Evolutionary conservation across 768 basidiomycete species (phyloP), one percentile per base, ranked within the genome.

Genomic region (Trametes punicea): DNA sequence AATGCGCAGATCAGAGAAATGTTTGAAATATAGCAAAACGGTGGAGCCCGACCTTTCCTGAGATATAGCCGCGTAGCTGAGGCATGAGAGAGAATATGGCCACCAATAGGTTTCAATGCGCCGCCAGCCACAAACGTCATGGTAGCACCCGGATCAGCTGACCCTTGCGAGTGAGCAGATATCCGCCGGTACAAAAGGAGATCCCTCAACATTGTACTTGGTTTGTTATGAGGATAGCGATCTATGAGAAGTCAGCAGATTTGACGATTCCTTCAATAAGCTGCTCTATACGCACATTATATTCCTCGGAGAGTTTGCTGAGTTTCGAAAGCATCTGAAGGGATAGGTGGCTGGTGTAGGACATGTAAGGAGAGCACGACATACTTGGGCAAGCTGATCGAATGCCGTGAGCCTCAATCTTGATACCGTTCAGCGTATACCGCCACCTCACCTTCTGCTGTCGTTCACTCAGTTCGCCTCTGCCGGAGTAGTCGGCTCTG

Each of bases 51-150:
- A 84, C 91, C 91, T 81, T 93, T 93, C n/a, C 91, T 82, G 60
- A 93, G 77, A 69, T 89, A 92, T 65, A 93, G 80, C 51, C 91
- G 80, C 8, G 90, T 92, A 4, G 92, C 85, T n/a, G 91, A 93
- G 16, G 92, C 90, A 55, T 79, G 91, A 0, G 91, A 93, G 39
- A 93, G 73, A 59, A 93, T 92, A 65, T 93, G 91, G 0, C 91
- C 91, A 34, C 90, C 91, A 41, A 95, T 90, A 16, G 93, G 92
- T 71, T 96, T 96, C 34, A 94, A 78, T 18, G 90, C 90, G 30
- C 93, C 90, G 36, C 93, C 94, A 23, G 93, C 94, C 38, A 95
- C 94, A 65, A 98, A 98, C 46, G 91, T 91, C 86, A 90, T 90
- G 2, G 89, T 92, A 46, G 93, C 94, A 46, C 95, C 95, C 20